Percentiles rank a stretch among this genome's conserved stretches.
phyloP scores from a whole-genome alignment of 1,139 yeast genomes.

The Hanseniaspora uvarum region DNA sequence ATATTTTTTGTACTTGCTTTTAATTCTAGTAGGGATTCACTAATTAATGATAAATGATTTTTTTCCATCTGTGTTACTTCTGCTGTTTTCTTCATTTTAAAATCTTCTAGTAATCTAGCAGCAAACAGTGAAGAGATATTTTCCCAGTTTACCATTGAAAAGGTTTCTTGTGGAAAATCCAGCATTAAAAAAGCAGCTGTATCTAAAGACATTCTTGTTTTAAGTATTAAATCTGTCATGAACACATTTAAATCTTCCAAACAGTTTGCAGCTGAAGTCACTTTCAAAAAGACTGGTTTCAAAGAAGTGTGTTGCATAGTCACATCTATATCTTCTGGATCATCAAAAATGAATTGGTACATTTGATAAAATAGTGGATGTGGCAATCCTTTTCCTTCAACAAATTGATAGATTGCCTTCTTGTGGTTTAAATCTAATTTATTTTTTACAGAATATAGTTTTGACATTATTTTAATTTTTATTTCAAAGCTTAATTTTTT shows the following conservation, averaged over 20 bases:
- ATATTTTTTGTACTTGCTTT: not conserved
- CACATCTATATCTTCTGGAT: not conserved
- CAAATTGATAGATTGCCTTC: not conserved
- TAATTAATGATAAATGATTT: not conserved
- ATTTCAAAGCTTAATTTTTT: not conserved
- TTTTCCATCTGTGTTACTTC: not conserved
- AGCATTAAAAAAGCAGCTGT: not conserved
- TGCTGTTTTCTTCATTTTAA: too few relatives aligned
- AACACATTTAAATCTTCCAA: not conserved
- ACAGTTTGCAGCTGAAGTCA: not conserved
- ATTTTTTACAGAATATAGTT: not conserved
- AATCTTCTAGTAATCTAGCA: not conserved
- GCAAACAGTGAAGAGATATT: not conserved
- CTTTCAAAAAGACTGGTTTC: not conserved
- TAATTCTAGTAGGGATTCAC: not conserved
- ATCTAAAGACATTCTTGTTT: not conserved
- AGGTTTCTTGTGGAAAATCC: not conserved
- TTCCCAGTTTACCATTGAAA: not conserved
- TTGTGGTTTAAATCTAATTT: not conserved
- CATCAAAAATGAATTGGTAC: not conserved
- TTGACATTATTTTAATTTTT: not conserved
- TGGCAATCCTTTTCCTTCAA: not conserved
- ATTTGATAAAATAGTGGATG: not conserved
- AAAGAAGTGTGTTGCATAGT: not conserved
- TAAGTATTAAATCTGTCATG: not conserved